Conservation (phyloP, 495 filamentous ascomycete genomes). For the Durotheca rogersii region DNA sequence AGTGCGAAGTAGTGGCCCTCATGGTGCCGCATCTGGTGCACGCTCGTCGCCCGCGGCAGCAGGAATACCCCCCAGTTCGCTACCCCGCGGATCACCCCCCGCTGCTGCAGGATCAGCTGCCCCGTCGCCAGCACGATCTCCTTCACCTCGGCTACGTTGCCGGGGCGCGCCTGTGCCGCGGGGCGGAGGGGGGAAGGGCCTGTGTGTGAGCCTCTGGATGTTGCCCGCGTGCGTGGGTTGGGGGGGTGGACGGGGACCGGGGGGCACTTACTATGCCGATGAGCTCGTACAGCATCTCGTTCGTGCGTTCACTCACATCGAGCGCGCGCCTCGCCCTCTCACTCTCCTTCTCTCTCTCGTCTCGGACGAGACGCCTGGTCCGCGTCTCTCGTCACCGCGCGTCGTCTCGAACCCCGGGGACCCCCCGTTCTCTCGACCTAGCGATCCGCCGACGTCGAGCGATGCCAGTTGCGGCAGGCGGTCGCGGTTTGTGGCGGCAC, state of each 20-base stretch:
- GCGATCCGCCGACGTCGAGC: no score
- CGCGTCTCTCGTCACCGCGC: no score
- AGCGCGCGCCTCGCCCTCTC: no score
- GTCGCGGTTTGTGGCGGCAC: no score
- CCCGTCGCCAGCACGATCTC: conserved; percentile 90
- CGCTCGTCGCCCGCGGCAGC: conserved; percentile 70
- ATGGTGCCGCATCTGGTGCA: conserved; percentile 76
- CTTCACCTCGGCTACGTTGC: conserved; percentile 76
- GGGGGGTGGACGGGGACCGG: background rate
- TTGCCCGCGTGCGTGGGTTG: no score
- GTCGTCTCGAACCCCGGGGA: no score
- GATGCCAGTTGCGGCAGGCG: no score
- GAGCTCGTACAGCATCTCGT: conserved; percentile 90
- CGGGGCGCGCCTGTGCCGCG: conserved; percentile 95
- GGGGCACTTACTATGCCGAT: conserved; percentile 79
- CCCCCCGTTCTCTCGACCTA: no score
- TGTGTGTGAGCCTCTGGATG: no score
- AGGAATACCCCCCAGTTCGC: conserved; percentile 92
- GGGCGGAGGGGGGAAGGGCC: no score
- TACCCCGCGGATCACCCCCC: conserved; percentile 88
- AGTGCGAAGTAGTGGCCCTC: conserved; percentile 95
- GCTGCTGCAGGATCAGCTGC: conserved; percentile 73
- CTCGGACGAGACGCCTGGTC: no score
- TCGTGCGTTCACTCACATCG: conserved; percentile 19
- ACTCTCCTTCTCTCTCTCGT: no score